Conservation (phyloP, 352 stramenopile genomes). For the Globisporangium emineosum region DNA sequence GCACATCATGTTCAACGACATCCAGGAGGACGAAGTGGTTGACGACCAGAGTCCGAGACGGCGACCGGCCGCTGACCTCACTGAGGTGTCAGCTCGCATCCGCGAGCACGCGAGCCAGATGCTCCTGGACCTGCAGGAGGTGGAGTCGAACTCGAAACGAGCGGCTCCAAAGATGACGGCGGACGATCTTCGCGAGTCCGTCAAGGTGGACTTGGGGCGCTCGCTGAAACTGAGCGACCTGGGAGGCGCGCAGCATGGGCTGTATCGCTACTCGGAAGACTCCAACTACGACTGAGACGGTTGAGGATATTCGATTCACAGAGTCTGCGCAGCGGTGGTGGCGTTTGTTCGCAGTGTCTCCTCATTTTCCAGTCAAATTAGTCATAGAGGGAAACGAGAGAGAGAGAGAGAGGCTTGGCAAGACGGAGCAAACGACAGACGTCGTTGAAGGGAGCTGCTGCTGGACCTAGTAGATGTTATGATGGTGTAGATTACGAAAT, state of each 20-base stretch:
- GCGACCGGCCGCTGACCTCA: conserved; percentile 32
- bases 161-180: conserved; percentile 32
- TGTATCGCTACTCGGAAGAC: conserved; percentile 20
- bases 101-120: conserved; percentile 41
- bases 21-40: conserved; percentile 48
- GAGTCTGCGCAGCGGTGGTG: background rate
- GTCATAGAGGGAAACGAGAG: conserved; percentile 4
- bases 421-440: background rate
- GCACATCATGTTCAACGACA: conserved; percentile 54
- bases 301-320: background rate
- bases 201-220: conserved; percentile 28
- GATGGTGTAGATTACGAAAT: conserved; percentile 1
- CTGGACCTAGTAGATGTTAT: background rate
- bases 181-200: conserved; percentile 45
- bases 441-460: background rate
- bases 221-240: conserved; percentile 46
- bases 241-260: conserved; percentile 15
- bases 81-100: conserved; percentile 48
- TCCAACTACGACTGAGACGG: conserved; percentile 23
- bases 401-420: background rate
- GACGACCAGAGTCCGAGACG: conserved; percentile 12
- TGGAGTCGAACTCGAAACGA: conserved; percentile 26
- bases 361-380: conserved; percentile 1
- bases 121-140: conserved; percentile 29
- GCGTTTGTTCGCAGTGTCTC: background rate